Conservation (phyloP, 2,329 filamentous ascomycete genomes). For the Colletotrichum truncatum region DNA sequence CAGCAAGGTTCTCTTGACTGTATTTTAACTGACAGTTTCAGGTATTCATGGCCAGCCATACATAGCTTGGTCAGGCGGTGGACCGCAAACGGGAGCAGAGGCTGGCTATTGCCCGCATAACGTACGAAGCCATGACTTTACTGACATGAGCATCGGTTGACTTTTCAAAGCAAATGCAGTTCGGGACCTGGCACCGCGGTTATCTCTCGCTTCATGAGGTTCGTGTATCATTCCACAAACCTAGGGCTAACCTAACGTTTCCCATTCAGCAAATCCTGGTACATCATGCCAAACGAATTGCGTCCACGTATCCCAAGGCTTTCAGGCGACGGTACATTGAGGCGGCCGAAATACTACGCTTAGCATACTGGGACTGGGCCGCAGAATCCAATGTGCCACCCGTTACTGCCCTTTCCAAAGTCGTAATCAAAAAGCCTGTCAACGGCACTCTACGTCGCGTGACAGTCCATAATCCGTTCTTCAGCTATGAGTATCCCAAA, state of each 20-base stretch:
- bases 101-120: constrained; percentile 31
- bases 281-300: constrained; percentile 34
- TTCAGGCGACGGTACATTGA: constrained; percentile 43
- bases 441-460: constrained; percentile 38
- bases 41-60: constrained; percentile 72
- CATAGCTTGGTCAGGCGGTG: constrained; percentile 53
- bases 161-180: constrained; percentile 46
- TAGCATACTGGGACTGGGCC: constrained; percentile 67
- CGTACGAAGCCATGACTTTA: neutral
- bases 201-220: constrained; percentile 39
- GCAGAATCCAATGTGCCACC: constrained; percentile 50
- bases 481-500: constrained; percentile 58
- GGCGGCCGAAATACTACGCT: constrained; percentile 56
- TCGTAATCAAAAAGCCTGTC: constrained; percentile 52
- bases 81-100: constrained; percentile 23
- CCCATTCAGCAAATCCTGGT: constrained; percentile 37
- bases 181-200: constrained; percentile 33
- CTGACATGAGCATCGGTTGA: no score
- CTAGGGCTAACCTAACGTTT: neutral
- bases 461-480: constrained; percentile 60
- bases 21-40: constrained; percentile 34
- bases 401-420: constrained; percentile 43
- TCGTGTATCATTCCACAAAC: constrained; percentile 32
- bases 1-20: no score
- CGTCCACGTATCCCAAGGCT: constrained; percentile 18